Base-by-base conservation (phyloP, 2,329 filamentous ascomycete species). In the Metarhizium robertsii region DNA sequence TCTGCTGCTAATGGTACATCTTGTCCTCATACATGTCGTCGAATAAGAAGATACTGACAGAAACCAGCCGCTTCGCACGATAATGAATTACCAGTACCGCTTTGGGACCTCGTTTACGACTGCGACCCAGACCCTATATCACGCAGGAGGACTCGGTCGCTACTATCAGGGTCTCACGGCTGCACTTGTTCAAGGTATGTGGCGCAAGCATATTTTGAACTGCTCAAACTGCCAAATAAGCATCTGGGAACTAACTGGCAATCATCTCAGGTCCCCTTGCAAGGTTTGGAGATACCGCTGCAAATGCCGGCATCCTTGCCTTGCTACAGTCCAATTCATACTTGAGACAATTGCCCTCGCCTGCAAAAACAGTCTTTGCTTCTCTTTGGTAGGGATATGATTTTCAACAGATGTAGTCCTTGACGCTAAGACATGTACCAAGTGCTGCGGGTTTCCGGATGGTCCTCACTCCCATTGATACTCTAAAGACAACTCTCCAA, bases 31-130 rank as follows among this genome's bases (percentile, higher is more conserved):
- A 25, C 3, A 25, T 25, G 25, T 4, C 25, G 1, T 25, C 3
- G 25, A 25, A 4, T 25, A 25, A 4, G 25, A 25, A 25, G 25
- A 1, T 25, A 4, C 25, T 25, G 25, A 25, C 25, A 4, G 1
- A 25, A 25, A 4, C 25, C 50, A 77, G 75, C 75, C 75, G 3
- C 64, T 78, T 3, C 70, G 75, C 5, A 78, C 75, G 0, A 74
- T 77, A 13, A 78, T 78, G 75, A 78, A 78, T 62, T 78, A 77
- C 48, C 75, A 78, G 57, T 78, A 78, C 53, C 75, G 75, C 2
- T 74, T 72, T 43, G 75, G 75, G 1, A 70, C 68, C 0, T 67
- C 71, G 0, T 77, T 78, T 54, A 68, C 66, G 3, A 52, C 60
- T 1, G 73, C 75, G 0, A 71, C 69, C 1, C 60, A 64, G 16